phyloP scores from a whole-genome alignment of 805 yeast species.

The Candida hispaniensis region DNA sequence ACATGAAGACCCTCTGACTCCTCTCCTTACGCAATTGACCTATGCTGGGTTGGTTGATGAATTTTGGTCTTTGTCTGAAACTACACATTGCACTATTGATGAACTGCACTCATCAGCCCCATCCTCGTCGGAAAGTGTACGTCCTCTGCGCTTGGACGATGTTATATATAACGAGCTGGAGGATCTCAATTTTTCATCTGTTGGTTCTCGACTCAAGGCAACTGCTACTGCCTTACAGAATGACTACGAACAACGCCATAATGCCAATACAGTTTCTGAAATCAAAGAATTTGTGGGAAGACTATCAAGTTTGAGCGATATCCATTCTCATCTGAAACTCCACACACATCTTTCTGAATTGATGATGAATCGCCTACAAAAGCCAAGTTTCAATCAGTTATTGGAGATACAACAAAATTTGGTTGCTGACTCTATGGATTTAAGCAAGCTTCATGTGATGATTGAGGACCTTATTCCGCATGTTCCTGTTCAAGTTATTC shows the following conservation, averaged over 20 bases:
- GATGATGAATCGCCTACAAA: conserved; percentile 40
- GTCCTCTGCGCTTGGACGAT: conserved; percentile 30
- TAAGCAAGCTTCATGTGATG: conserved; percentile 30
- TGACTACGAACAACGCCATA: conserved; percentile 51
- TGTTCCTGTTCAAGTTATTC: conserved; percentile 34
- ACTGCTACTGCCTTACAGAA: conserved; percentile 62
- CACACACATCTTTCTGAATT: conserved; percentile 69
- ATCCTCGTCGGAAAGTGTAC: conserved; percentile 19
- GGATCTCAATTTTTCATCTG: conserved; percentile 63
- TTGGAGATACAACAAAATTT: conserved; percentile 46
- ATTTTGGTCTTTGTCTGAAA: conserved; percentile 37
- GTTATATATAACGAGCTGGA: conserved; percentile 42
- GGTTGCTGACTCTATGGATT: conserved; percentile 41
- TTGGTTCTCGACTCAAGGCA: conserved; percentile 61
- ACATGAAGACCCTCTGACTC: conserved; percentile 59
- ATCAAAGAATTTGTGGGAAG: conserved; percentile 64
- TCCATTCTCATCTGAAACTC: conserved; percentile 56
- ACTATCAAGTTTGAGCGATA: conserved; percentile 52
- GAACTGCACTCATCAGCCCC: conserved; percentile 24
- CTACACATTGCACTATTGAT: conserved; percentile 26
- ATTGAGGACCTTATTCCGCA: conserved; percentile 42
- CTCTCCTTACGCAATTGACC: conserved; percentile 63
- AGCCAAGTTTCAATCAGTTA: conserved; percentile 24
- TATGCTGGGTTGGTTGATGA: conserved; percentile 80
- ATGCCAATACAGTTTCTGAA: conserved; percentile 48